These are phyloP conservation scores for Rhynchosporium agropyri DNA, from an alignment of 2,329 filamentous ascomycete species.

Conservation along the genomic window DNA sequence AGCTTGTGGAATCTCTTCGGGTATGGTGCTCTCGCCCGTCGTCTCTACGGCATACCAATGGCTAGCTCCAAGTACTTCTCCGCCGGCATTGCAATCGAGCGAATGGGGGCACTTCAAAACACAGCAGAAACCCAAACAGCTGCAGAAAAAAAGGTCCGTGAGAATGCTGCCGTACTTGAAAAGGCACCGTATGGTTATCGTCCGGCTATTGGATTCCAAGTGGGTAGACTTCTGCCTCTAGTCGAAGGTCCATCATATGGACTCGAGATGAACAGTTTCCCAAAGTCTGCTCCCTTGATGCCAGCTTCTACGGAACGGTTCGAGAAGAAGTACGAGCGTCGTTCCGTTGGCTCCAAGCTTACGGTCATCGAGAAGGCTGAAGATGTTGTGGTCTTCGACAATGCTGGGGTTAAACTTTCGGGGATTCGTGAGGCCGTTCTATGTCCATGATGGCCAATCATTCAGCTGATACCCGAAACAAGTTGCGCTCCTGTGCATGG, in stretches of 20 bases:
- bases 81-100: constrained; percentile 23
- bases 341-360: constrained; percentile 17
- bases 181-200: constrained; percentile 22
- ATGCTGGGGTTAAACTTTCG: not conserved
- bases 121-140: constrained; percentile 18
- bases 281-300: constrained; percentile 11
- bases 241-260: constrained; percentile 24
- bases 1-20: constrained; percentile 26
- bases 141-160: constrained; percentile 25
- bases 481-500: not conserved
- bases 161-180: constrained; percentile 20
- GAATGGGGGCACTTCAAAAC: constrained; percentile 23
- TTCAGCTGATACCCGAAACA: not conserved
- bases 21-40: constrained; percentile 21
- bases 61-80: constrained; percentile 18
- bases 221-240: constrained; percentile 16
- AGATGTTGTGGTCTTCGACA: constrained; percentile 22
- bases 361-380: constrained; percentile 21
- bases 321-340: constrained; percentile 19
- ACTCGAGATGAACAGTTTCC: constrained; percentile 14
- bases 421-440: not conserved
- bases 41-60: constrained; percentile 21
- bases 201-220: constrained; percentile 23
- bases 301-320: constrained; percentile 16
- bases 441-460: not conserved